Evolutionary conservation across 2,329 filamentous ascomycete species (phyloP).

Genomic region (Pseudocercospora eumusae): DNA sequence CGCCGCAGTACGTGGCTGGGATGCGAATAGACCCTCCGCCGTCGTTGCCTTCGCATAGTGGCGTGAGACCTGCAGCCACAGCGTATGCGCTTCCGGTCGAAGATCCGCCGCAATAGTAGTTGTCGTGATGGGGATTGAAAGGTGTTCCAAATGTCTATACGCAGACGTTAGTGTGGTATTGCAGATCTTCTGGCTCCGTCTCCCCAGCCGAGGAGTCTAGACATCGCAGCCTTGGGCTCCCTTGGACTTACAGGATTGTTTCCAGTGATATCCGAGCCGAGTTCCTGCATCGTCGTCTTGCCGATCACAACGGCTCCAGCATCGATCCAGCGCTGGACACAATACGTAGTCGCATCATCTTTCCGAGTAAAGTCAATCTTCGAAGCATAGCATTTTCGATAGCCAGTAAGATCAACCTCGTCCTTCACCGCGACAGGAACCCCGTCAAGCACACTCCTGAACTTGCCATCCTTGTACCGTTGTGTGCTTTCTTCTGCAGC

Average conservation of each 20-base stretch:
- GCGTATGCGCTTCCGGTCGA: slow-evolving; percentile 75
- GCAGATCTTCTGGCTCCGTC: not conserved
- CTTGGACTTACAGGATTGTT: slow-evolving; percentile 61
- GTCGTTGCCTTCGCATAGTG: slow-evolving; percentile 73
- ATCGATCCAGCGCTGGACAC: slow-evolving; percentile 68
- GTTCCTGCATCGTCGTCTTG: slow-evolving; percentile 77
- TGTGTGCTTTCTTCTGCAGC: slow-evolving; percentile 73
- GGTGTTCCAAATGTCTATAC: slow-evolving; percentile 68
- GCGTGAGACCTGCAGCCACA: slow-evolving; percentile 68
- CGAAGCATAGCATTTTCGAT: slow-evolving; percentile 67
- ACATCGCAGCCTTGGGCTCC: not conserved
- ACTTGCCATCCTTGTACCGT: slow-evolving; percentile 67
- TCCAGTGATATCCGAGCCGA: slow-evolving; percentile 72
- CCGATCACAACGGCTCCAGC: slow-evolving; percentile 74
- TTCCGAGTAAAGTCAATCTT: slow-evolving; percentile 57
- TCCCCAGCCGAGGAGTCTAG: not conserved
- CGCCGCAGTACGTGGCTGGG: slow-evolving; percentile 72
- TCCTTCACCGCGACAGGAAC: slow-evolving; percentile 84
- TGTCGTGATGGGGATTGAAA: slow-evolving; percentile 72
- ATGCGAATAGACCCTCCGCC: slow-evolving; percentile 74
- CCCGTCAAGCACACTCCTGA: slow-evolving; percentile 72
- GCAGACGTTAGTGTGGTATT: not conserved
- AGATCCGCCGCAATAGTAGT: slow-evolving; percentile 79
- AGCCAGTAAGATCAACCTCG: slow-evolving; percentile 71
- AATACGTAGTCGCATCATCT: slow-evolving; percentile 64